Percentiles rank a stretch among this genome's conserved stretches.
phyloP scores from a whole-genome alignment of 805 yeast species.

The Kodamaea lidongshanica region DNA sequence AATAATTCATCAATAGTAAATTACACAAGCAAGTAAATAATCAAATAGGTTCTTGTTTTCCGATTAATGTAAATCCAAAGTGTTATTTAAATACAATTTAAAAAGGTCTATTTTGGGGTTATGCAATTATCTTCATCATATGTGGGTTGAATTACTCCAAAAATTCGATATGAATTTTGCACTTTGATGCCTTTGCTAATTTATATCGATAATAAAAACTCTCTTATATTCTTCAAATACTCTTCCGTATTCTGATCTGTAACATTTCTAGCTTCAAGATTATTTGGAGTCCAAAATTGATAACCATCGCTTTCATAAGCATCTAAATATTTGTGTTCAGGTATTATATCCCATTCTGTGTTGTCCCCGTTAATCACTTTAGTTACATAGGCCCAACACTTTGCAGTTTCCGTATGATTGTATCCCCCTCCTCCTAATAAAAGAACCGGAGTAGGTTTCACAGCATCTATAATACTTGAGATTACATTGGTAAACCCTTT shows the following conservation, averaged over 20 bases:
- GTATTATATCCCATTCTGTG: constrained; percentile 40
- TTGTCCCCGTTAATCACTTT: constrained; percentile 15
- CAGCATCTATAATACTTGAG: constrained; percentile 16
- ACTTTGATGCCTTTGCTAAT: neutral
- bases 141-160: neutral
- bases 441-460: constrained; percentile 30
- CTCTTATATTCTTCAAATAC: constrained; percentile 21
- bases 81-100: too few relatives aligned
- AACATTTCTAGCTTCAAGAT: constrained; percentile 17
- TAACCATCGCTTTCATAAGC: constrained; percentile 39
- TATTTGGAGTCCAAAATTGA: constrained; percentile 43
- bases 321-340: constrained; percentile 45
- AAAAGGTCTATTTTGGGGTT: too few relatives aligned
- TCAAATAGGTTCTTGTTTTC: too few relatives aligned
- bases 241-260: constrained; percentile 26
- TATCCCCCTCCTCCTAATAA: constrained; percentile 79
- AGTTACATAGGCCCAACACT: constrained; percentile 51
- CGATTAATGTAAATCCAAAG: too few relatives aligned
- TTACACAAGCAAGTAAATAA: too few relatives aligned
- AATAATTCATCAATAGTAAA: too few relatives aligned
- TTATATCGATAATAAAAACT: constrained; percentile 22
- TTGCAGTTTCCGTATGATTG: constrained; percentile 52
- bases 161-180: neutral
- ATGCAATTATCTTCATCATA: neutral
- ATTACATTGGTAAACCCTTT: constrained; percentile 40